phyloP scores from a whole-genome alignment of 2,329 filamentous ascomycete genomes.

The Sporothrix brunneoviolacea region DNA sequence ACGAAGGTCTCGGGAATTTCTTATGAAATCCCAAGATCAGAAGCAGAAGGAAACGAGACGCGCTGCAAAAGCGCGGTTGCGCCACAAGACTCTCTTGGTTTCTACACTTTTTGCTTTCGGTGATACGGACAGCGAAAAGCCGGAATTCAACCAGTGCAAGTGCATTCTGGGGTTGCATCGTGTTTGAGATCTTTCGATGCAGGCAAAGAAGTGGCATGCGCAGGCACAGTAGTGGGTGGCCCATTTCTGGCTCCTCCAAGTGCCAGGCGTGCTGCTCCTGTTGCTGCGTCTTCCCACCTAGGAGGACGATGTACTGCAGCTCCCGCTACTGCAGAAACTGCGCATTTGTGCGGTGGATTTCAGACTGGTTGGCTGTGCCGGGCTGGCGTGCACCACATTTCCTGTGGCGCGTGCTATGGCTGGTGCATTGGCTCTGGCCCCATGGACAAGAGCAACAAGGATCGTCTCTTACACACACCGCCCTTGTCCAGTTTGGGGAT shows the following conservation, averaged over 20 bases:
- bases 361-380: neutral
- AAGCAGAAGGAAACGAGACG: too few species aligned
- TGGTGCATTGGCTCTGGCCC: neutral
- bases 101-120: constrained; percentile 1
- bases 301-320: too few species aligned
- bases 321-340: neutral
- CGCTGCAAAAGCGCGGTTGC: neutral
- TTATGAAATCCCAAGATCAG: neutral
- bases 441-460: constrained; percentile 10
- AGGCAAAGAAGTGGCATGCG: too few species aligned
- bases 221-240: neutral
- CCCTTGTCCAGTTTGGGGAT: constrained; percentile 17
- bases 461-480: constrained; percentile 14
- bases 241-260: neutral
- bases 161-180: constrained; percentile 12
- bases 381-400: constrained; percentile 4
- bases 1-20: neutral
- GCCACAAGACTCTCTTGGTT: neutral
- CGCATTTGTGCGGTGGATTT: neutral
- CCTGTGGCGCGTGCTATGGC: constrained; percentile 11
- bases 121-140: neutral
- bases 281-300: too few species aligned
- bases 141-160: neutral
- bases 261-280: too few species aligned
- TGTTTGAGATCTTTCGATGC: constrained; percentile 12